phyloP scores from a whole-genome alignment of 169 alveolate genomes.

The Eimeria sp. region DNA sequence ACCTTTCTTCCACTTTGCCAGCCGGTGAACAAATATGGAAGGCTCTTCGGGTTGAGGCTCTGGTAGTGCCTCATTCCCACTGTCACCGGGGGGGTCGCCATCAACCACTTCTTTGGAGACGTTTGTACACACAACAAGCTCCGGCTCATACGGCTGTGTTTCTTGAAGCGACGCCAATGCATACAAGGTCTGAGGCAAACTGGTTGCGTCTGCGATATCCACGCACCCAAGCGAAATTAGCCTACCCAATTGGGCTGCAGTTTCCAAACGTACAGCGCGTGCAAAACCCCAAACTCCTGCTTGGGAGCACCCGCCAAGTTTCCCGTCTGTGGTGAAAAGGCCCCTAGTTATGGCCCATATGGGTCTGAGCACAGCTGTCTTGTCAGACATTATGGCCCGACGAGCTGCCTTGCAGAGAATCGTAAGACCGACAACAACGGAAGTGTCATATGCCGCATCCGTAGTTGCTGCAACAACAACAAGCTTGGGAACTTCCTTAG shows the following conservation, averaged over 20 bases:
- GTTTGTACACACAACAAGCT: constrained; percentile 25
- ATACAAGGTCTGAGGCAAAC: constrained; percentile 28
- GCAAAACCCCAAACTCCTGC: constrained; percentile 90
- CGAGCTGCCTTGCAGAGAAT: constrained; percentile 50
- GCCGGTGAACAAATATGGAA: constrained; percentile 58
- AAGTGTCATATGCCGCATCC: neutral
- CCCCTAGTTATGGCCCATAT: constrained; percentile 37
- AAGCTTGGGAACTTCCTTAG: neutral
- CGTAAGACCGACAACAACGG: constrained; percentile 59
- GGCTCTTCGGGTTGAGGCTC: constrained; percentile 22
- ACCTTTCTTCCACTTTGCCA: constrained; percentile 43
- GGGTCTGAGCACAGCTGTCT: constrained; percentile 40
- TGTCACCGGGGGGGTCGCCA: constrained; percentile 16
- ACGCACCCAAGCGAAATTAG: constrained; percentile 78
- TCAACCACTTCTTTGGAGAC: neutral
- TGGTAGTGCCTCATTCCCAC: neutral
- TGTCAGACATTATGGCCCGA: constrained; percentile 46
- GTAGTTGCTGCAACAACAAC: constrained; percentile 38
- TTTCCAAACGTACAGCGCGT: constrained; percentile 85
- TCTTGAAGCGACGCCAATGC: constrained; percentile 67
- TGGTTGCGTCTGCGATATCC: constrained; percentile 58
- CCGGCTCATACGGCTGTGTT: constrained; percentile 60
- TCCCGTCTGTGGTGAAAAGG: neutral
- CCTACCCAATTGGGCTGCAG: constrained; percentile 64
- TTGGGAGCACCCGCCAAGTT: constrained; percentile 75